Conservation (phyloP, 345 rosid species). For the rapeseed (Brassica napus) region DNA sequence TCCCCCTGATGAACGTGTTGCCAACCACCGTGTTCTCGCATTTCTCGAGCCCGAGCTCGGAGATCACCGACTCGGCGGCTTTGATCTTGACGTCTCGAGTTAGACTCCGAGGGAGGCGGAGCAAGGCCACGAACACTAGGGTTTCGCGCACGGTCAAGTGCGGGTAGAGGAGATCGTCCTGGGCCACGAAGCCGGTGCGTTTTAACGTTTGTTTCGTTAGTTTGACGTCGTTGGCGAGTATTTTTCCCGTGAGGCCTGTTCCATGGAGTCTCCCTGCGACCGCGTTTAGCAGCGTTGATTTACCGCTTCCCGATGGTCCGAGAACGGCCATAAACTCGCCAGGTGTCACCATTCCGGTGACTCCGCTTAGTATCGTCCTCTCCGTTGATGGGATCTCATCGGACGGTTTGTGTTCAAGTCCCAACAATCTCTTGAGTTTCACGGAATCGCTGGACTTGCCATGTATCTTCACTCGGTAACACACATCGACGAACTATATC, state of each 20-base stretch:
- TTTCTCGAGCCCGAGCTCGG: constrained; percentile 75
- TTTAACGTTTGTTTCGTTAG: constrained; percentile 48
- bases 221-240: constrained; percentile 61
- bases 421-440: constrained; percentile 43
- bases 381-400: constrained; percentile 43
- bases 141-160: constrained; percentile 94
- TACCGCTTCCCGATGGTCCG: constrained; percentile 96
- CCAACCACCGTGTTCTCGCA: constrained; percentile 88
- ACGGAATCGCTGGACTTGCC: constrained; percentile 28
- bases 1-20: constrained; percentile 76
- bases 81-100: constrained; percentile 53
- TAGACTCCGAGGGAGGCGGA: constrained; percentile 62
- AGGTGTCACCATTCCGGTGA: constrained; percentile 78
- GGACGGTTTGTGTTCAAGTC: constrained; percentile 29
- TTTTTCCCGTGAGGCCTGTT: constrained; percentile 57
- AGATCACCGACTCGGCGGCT: constrained; percentile 62
- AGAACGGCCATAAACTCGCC: constrained; percentile 90
- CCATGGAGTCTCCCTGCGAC: constrained; percentile 71
- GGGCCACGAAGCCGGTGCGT: constrained; percentile 91
- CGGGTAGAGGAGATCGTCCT: constrained; percentile 88
- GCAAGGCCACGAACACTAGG: constrained; percentile 69
- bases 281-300: constrained; percentile 80
- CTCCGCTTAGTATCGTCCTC: constrained; percentile 59
- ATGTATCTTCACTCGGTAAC: constrained; percentile 56
- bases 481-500: constrained; percentile 70